A percentile compares a stretch with the other conserved stretches of the same genome.
phyloP scores from a whole-genome alignment of 331 rosid genomes.

The Malus hybrid region DNA sequence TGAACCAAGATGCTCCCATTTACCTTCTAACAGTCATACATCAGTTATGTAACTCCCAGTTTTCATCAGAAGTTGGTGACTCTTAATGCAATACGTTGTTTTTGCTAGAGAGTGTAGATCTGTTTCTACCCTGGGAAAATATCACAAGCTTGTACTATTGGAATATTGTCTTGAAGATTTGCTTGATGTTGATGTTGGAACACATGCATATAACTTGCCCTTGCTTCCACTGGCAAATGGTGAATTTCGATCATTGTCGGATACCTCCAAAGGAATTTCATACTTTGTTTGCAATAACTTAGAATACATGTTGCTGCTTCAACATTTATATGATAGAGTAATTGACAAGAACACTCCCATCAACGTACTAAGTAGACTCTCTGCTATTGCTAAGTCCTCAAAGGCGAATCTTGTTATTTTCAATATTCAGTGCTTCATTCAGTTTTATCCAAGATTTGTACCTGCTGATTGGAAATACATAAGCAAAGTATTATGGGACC shows the following conservation, averaged over 20 bases:
- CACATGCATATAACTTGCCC: conserved; percentile 60
- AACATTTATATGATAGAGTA: conserved; percentile 54
- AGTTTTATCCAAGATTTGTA: conserved; percentile 60
- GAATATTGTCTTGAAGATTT: conserved; percentile 94
- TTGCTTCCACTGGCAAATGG: conserved; percentile 94
- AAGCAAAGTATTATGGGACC: conserved; percentile 80
- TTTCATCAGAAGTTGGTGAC: conserved; percentile 66
- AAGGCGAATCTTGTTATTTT: conserved; percentile 58
- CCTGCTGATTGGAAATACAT: conserved; percentile 86
- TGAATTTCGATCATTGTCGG: conserved; percentile 55
- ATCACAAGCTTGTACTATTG: conserved; percentile 67
- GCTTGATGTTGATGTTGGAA: conserved; percentile 82
- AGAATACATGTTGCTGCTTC: conserved; percentile 54
- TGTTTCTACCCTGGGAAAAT: conserved; percentile 35
- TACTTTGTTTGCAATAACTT: conserved; percentile 77
- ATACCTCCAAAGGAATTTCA: conserved; percentile 59
- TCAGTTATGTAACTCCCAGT: conserved; percentile 1
- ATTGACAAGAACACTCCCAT: conserved; percentile 63
- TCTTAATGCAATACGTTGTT: conserved; percentile 67
- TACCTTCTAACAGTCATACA: too few relatives aligned
- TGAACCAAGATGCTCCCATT: too few relatives aligned
- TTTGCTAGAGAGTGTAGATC: conserved; percentile 60
- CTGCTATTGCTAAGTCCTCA: conserved; percentile 74
- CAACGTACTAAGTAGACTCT: conserved; percentile 57
- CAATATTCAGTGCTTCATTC: conserved; percentile 53